Evolutionary conservation across 306 rosid species (phyloP), one percentile per base, ranked within the genome.

Genomic region (Gastrolobium bilobum): DNA sequence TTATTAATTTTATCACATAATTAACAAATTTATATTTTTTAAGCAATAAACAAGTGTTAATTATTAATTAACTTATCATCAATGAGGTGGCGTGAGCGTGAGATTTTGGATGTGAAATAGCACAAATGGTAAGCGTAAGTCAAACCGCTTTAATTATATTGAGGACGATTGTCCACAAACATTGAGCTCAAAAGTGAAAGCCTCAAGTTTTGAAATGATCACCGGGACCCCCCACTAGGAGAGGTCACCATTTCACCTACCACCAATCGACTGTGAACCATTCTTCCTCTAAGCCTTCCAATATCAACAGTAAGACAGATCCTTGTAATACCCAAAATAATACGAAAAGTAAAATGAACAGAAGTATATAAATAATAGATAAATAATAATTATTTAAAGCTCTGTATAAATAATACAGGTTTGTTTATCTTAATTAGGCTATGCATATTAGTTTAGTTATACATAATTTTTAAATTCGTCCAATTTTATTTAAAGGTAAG

Each of bases 161-260:
- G 43, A 73, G 5, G 50, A 64, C 35, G 2, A 58, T 57, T 57
- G 15, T 7, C 68, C 75, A 75, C 60, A n/a, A 29, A 30, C 62
- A 48, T 35, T 11, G 10, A 39, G 26, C 5, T 3, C 0, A 34
- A 51, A 34, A 57, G 68, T 57, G 52, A 35, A 63, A 20, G 10
- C 15, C 14, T 7, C 10, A 57, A 57, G 47, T 48, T 34, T 35
- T 46, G 51, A 39, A 52, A 37, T 10, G 20, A 11, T 3, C 54
- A 30, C 2, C 4, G 29, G 82, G 53, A 9, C 70, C 52, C 64
- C 20, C 43, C 66, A 50, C 60, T 57, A 7, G 5, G 42, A 31
- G 42, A 37, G 73, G 66, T 48, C 14, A 31, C 77, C 20, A 10
- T 20, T 26, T 67, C 71, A 77, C 85, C 88, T 15, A 71, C 85